A percentile compares a stretch with the other conserved stretches of the same genome.
Conservation (phyloP, 2,329 filamentous ascomycete species). For the Lecanosticta acicola region DNA sequence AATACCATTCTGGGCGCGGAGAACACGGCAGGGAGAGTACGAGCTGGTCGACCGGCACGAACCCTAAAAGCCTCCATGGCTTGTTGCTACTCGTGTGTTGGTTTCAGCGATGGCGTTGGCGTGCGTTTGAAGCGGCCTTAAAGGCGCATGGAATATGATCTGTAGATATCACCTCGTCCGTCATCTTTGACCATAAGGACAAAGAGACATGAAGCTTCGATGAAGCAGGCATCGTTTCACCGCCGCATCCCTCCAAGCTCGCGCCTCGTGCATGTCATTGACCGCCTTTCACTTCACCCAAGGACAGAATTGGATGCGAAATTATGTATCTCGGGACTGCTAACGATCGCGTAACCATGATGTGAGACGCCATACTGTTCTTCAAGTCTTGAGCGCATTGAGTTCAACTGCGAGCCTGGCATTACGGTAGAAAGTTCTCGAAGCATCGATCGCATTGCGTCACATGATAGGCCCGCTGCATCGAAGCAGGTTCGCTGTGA, state of each 20-base stretch:
- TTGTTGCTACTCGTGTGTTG: constrained; percentile 4
- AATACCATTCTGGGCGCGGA: constrained; percentile 28
- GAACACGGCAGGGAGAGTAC: constrained; percentile 25
- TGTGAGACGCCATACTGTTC: too few species aligned
- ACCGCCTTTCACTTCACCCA: background rate
- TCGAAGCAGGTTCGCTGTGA: background rate
- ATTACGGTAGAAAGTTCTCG: constrained; percentile 2
- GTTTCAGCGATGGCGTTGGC: constrained; percentile 15
- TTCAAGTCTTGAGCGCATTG: too few species aligned
- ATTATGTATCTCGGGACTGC: too few species aligned
- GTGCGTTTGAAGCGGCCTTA: constrained; percentile 2
- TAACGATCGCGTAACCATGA: too few species aligned
- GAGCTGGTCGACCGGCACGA: constrained; percentile 30
- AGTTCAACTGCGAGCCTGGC: too few species aligned
- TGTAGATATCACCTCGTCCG: too few species aligned
- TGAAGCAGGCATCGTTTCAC: background rate
- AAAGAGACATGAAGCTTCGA: background rate
- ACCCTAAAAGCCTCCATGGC: constrained; percentile 7
- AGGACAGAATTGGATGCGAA: background rate
- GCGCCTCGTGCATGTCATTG: too few species aligned
- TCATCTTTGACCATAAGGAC: too few species aligned
- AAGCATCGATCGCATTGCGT: constrained; percentile 1
- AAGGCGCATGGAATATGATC: background rate
- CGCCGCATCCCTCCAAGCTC: background rate
- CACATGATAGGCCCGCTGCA: background rate